Evolutionary conservation across 129 eudicot genomes (phyloP), one percentile per base, ranked within the genome.

Genomic region (Heracleum sosnowskyi): DNA sequence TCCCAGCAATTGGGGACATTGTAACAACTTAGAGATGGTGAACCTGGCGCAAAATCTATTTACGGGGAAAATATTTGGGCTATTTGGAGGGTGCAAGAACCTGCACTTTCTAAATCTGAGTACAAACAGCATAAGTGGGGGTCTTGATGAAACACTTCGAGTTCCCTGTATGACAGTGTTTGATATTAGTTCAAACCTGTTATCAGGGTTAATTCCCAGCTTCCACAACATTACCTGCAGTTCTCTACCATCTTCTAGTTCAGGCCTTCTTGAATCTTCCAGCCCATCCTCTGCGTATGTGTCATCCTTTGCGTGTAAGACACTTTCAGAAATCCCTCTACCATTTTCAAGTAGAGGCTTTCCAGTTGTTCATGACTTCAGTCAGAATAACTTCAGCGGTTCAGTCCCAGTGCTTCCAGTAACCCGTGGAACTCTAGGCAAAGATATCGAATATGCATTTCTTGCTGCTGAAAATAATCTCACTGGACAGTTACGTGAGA

Each of bases 401-500:
- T 41, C 76, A 72, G 46, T 72, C 11, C 51, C 76, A 12, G 2
- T 72, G 53, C 76, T 72, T 72, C 76, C 76, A 4, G 36, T 72
- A 41, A n/a, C 22, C 33, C 36, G 16, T 15, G 51, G 46, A 72
- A 72, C 36, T 39, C 46, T 72, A 72, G 35, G 76, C 76, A 72
- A 72, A 28, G 20, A 41, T 41, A n/a, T 72, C 3, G 76, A 72
- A n/a, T 72, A 72, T 41, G 53, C 76, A 12, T 72, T 72, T 72
- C 49, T 72, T 41, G 76, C 45, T 40, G 53, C 17, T 39, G 89
- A 81, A 72, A 85, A 83, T 78, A 83, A 64, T 76, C 87, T 85
- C 45, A 81, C 84, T 11, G 86, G 87, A 45, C 77, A 78, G 16
- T 81, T 86, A 49, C 71, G 18, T 33, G 74, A 71, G 69, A 84